A percentile compares a stretch with the other conserved stretches of the same genome.
These are phyloP conservation scores for Paraleonurus japonicus DNA, from an alignment of 257 asterid genomes.

Conservation along the genomic window DNA sequence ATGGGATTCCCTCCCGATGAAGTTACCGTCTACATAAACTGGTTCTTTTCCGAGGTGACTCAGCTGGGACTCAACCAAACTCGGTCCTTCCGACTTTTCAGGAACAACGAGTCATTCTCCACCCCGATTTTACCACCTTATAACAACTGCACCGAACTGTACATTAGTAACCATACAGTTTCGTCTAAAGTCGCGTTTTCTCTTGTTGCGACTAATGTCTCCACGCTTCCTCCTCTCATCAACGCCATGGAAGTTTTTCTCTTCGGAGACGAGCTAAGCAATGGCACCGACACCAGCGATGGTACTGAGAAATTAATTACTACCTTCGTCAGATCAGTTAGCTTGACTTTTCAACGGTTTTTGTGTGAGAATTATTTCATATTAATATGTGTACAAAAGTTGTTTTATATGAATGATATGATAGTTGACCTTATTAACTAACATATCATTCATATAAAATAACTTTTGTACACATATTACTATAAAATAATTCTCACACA, in stretches of 20 bases:
- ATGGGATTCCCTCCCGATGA: constrained; percentile 28
- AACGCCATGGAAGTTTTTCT: constrained; percentile 54
- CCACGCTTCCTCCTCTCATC: constrained; percentile 68
- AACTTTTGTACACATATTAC: too few species aligned
- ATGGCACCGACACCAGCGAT: constrained; percentile 44
- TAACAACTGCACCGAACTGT: constrained; percentile 14
- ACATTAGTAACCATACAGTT: constrained; percentile 18
- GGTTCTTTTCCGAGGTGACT: constrained; percentile 56
- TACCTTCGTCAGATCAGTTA: too few species aligned
- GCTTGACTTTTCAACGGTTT: too few species aligned
- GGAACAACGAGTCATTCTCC: constrained; percentile 20
- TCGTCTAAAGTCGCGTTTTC: constrained; percentile 33
- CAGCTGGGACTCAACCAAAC: constrained; percentile 30
- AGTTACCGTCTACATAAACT: constrained; percentile 33
- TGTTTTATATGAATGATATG: too few species aligned
- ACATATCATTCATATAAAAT: too few species aligned
- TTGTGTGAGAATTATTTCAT: too few species aligned
- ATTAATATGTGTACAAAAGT: too few species aligned
- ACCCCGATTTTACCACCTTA: constrained; percentile 40
- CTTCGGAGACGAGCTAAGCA: constrained; percentile 28
- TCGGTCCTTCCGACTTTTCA: constrained; percentile 40
- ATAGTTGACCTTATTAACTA: too few species aligned
- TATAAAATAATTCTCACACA: too few species aligned
- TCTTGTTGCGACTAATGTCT: constrained; percentile 34
- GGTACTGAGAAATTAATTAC: too few species aligned